These are phyloP conservation scores for Wickerhamomyces kurtzmanii DNA, from an alignment of 805 yeast genomes.

Conservation along the genomic window DNA sequence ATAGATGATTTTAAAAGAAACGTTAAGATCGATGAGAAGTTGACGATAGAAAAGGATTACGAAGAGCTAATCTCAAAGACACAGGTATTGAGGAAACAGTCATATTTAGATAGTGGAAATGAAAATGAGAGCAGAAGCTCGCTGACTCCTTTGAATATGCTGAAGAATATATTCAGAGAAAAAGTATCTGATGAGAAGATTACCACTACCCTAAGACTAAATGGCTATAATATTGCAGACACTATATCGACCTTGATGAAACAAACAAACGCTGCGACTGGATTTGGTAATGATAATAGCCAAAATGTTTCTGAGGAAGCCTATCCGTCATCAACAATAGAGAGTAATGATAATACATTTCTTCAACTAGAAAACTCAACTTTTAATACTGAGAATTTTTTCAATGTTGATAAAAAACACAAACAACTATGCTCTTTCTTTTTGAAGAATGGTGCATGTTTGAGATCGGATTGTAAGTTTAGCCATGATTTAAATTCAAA, in stretches of 20 bases:
- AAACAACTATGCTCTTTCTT: constrained; percentile 29
- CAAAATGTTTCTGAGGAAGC: too few relatives aligned
- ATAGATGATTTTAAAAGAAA: constrained; percentile 2
- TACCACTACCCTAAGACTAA: constrained; percentile 23
- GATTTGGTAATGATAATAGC: too few relatives aligned
- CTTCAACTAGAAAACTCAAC: too few relatives aligned
- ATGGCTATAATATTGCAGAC: constrained; percentile 24
- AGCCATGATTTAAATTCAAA: constrained; percentile 32
- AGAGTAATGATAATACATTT: too few relatives aligned
- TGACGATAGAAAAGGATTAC: constrained; percentile 6
- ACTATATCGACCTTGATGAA: constrained; percentile 11
- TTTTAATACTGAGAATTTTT: too few relatives aligned
- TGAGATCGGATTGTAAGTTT: constrained; percentile 33
- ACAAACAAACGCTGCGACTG: constrained; percentile 12
- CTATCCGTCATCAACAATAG: too few relatives aligned
- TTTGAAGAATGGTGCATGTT: constrained; percentile 29
- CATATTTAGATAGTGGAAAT: constrained; percentile 7
- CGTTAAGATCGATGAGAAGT: not conserved
- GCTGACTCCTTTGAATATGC: constrained; percentile 29
- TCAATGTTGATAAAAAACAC: constrained; percentile 7
- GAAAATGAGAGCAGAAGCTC: constrained; percentile 11
- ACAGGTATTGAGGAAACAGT: constrained; percentile 8
- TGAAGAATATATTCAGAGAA: constrained; percentile 22
- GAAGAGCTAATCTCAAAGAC: constrained; percentile 10
- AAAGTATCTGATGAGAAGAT: constrained; percentile 21